phyloP scores from a whole-genome alignment of 1,139 yeast genomes.

The Nadsonia commutata region DNA sequence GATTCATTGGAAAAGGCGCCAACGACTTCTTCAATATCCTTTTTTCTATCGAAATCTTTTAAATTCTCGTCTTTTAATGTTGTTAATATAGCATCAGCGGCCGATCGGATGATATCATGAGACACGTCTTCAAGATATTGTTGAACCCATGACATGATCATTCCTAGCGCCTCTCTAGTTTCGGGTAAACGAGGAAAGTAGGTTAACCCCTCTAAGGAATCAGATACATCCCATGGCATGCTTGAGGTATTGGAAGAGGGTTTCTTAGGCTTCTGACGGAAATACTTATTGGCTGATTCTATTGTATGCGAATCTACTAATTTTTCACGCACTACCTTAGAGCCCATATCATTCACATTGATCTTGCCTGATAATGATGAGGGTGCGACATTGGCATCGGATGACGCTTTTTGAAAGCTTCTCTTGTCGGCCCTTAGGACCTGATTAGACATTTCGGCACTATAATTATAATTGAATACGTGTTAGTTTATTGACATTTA shows the following conservation, averaged over 20 bases:
- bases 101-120: conserved; percentile 37
- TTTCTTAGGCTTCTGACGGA: conserved; percentile 9
- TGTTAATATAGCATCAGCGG: conserved; percentile 53
- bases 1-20: conserved; percentile 33
- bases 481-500: neutral
- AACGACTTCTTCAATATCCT: conserved; percentile 33
- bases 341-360: conserved; percentile 56
- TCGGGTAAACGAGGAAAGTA: conserved; percentile 39
- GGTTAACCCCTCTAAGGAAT: conserved; percentile 26
- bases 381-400: conserved; percentile 46
- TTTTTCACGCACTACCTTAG: conserved; percentile 24
- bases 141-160: conserved; percentile 36
- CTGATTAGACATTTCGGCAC: conserved; percentile 46
- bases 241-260: conserved; percentile 20
- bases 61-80: conserved; percentile 36
- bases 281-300: conserved; percentile 1
- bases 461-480: conserved; percentile 7
- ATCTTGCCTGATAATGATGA: conserved; percentile 57
- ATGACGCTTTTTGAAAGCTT: conserved; percentile 28
- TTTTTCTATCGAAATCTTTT: conserved; percentile 29
- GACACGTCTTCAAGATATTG: conserved; percentile 41
- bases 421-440: conserved; percentile 48
- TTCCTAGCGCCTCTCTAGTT: conserved; percentile 31
- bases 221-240: conserved; percentile 2
- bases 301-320: conserved; percentile 8